phyloP scores from a whole-genome alignment of 805 yeast species.

The Yarrowia porcina region DNA sequence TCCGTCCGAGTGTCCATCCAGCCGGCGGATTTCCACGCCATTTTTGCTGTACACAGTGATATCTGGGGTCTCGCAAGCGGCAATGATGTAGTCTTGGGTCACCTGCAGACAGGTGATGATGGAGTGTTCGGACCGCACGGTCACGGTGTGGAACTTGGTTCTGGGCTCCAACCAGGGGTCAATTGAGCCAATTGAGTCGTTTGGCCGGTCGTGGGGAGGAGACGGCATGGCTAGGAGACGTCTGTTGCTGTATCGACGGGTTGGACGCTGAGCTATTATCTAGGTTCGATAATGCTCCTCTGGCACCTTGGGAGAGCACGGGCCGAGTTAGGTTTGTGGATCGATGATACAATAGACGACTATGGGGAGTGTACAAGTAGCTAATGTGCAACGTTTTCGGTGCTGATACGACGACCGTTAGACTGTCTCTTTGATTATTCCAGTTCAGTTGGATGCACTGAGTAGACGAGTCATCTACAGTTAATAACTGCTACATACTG shows the following conservation, averaged over 20 bases:
- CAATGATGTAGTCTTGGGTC: conserved; percentile 39
- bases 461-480: too few species aligned
- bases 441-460: too few species aligned
- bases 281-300: conserved; percentile 19
- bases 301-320: conserved; percentile 13
- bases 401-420: too few species aligned
- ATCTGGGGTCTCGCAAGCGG: conserved; percentile 45
- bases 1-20: conserved; percentile 96
- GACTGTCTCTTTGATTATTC: too few species aligned
- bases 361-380: background rate
- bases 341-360: conserved; percentile 1
- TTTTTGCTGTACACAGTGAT: conserved; percentile 43
- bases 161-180: conserved; percentile 18
- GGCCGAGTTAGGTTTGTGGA: background rate
- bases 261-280: conserved; percentile 16
- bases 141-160: conserved; percentile 7
- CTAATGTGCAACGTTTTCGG: too few species aligned
- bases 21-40: conserved; percentile 61
- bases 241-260: background rate
- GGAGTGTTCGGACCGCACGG: conserved; percentile 35
- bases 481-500: too few species aligned
- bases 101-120: conserved; percentile 44
- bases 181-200: conserved; percentile 20
- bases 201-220: background rate
- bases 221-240: background rate